A percentile compares a stretch with the other conserved stretches of the same genome.
Conservation (phyloP, 2,329 filamentous ascomycete genomes). For the Coniochaeta sp. region DNA sequence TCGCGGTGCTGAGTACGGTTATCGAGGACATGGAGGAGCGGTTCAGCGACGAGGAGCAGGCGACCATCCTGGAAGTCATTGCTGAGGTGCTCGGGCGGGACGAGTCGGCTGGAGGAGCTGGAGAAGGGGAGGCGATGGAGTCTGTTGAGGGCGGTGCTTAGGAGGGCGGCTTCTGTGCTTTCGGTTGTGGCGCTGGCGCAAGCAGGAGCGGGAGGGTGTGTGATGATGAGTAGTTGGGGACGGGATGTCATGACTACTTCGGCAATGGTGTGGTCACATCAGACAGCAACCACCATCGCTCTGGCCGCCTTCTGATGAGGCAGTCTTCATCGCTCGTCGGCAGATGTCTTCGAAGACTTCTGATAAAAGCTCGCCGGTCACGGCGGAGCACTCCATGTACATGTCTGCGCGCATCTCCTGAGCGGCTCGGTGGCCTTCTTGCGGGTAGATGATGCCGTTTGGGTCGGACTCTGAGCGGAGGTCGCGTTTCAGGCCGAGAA, state of each 20-base stretch:
- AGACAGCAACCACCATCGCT: constrained; percentile 46
- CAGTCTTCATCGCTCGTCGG: constrained; percentile 43
- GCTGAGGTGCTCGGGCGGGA: constrained; percentile 50
- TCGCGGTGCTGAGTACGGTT: constrained; percentile 51
- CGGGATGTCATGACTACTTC: too few species aligned
- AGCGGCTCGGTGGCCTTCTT: constrained; percentile 49
- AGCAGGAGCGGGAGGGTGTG: neutral
- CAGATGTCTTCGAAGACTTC: constrained; percentile 55
- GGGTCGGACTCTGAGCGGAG: constrained; percentile 49
- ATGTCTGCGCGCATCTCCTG: constrained; percentile 53
- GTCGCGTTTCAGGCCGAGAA: constrained; percentile 55
- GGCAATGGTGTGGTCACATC: constrained; percentile 26
- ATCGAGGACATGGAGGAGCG: constrained; percentile 58
- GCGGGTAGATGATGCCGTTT: constrained; percentile 52
- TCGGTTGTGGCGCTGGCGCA: too few species aligned
- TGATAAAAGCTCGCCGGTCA: constrained; percentile 50
- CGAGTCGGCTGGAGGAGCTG: constrained; percentile 15
- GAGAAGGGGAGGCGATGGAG: constrained; percentile 18
- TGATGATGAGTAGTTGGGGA: neutral
- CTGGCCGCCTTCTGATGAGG: constrained; percentile 38
- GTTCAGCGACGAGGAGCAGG: constrained; percentile 51
- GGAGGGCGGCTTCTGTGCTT: constrained; percentile 13
- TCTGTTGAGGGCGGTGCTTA: constrained; percentile 27
- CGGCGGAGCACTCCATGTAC: constrained; percentile 57
- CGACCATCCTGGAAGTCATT: constrained; percentile 49